A percentile compares a stretch with the other conserved stretches of the same genome.
Evolutionary conservation across 768 basidiomycete species (phyloP).

Genomic region (Dentipellis sp.): DNA sequence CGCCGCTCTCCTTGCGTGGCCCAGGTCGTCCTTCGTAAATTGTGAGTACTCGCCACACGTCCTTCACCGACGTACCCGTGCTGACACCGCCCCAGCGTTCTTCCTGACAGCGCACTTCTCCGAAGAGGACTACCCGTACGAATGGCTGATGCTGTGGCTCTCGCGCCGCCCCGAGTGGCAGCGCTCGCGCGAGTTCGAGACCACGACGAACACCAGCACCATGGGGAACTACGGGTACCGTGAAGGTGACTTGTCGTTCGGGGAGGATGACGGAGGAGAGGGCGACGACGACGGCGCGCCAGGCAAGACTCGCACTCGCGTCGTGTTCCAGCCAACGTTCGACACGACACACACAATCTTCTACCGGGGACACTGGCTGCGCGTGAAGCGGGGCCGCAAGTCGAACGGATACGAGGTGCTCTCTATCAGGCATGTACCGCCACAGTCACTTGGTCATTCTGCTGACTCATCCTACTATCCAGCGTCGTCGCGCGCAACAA

Average conservation of each 20-base stretch:
- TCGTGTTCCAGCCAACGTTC: slow-evolving; percentile 82
- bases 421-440: slow-evolving; percentile 50
- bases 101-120: slow-evolving; percentile 88
- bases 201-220: slow-evolving; percentile 66
- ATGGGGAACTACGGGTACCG: slow-evolving; percentile 42
- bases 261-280: slow-evolving; percentile 39
- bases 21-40: slow-evolving; percentile 79
- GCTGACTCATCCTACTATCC: slow-evolving; percentile 6
- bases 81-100: slow-evolving; percentile 19
- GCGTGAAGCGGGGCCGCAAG: slow-evolving; percentile 64
- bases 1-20: slow-evolving; percentile 3
- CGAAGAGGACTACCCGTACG: slow-evolving; percentile 85
- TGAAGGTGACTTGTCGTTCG: slow-evolving; percentile 45
- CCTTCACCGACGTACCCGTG: not conserved
- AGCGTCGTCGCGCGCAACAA: slow-evolving; percentile 82
- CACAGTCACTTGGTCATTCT: not conserved
- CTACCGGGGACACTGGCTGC: slow-evolving; percentile 78
- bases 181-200: slow-evolving; percentile 82
- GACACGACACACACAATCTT: slow-evolving; percentile 87
- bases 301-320: slow-evolving; percentile 66
- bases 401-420: slow-evolving; percentile 65
- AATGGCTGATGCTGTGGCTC: slow-evolving; percentile 89
- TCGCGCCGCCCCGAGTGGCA: slow-evolving; percentile 84
- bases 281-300: slow-evolving; percentile 41
- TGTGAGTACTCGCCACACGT: slow-evolving; percentile 38